phyloP scores from a whole-genome alignment of 2,329 filamentous ascomycete species.

The Colletotrichum spinosum region DNA sequence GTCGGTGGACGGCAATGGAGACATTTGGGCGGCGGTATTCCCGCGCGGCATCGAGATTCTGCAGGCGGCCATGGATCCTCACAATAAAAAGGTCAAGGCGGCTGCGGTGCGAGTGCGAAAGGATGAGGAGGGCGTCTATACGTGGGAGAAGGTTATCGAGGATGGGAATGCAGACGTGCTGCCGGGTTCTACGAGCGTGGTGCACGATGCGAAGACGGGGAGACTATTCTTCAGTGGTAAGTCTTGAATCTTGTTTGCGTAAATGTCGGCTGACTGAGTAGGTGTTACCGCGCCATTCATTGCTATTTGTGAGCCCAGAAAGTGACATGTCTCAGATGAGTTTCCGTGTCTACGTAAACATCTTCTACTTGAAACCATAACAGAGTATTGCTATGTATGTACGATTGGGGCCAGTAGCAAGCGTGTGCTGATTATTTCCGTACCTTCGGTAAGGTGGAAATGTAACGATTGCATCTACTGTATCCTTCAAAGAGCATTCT shows the following conservation, averaged over 20 bases:
- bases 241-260: neutral
- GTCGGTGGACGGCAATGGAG: conserved; percentile 41
- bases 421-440: too few relatives aligned
- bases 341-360: neutral
- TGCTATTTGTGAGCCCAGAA: conserved; percentile 38
- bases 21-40: conserved; percentile 43
- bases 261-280: conserved; percentile 8
- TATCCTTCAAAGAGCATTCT: too few relatives aligned
- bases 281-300: conserved; percentile 41
- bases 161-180: conserved; percentile 42
- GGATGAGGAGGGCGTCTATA: conserved; percentile 33
- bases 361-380: too few relatives aligned
- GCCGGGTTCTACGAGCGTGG: conserved; percentile 41
- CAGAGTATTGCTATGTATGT: too few relatives aligned
- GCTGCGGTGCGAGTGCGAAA: conserved; percentile 41
- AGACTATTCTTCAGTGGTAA: conserved; percentile 44
- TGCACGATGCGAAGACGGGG: conserved; percentile 45
- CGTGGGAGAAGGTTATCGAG: conserved; percentile 44
- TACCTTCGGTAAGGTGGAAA: too few relatives aligned
- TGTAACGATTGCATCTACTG: too few relatives aligned
- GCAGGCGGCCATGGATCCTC: conserved; percentile 38
- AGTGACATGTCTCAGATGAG: neutral
- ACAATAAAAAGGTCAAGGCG: conserved; percentile 33
- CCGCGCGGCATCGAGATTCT: conserved; percentile 37
- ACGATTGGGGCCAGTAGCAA: too few relatives aligned